phyloP scores from a whole-genome alignment of 1,284 basidiomycete species.

The Trichosporon faecale region DNA sequence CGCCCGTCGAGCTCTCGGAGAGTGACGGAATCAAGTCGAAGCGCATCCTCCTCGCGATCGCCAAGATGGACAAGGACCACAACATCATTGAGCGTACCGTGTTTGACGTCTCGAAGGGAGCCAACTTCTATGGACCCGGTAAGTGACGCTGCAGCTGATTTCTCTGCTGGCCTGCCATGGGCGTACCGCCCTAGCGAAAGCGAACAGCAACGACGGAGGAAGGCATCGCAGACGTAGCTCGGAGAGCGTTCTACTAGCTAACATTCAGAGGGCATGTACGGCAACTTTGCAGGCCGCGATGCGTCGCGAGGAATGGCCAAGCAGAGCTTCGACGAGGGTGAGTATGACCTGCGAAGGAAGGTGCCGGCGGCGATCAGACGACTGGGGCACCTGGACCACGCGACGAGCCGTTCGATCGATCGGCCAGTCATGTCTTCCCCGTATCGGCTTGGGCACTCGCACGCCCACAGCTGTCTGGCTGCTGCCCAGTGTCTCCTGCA shows the following conservation, averaged over 20 bases:
- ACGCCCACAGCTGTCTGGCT: too few relatives aligned
- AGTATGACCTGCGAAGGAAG: conserved; percentile 35
- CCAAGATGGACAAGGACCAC: conserved; percentile 55
- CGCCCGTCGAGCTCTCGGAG: conserved; percentile 65
- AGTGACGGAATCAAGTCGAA: conserved; percentile 65
- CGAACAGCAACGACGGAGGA: too few relatives aligned
- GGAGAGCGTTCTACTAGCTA: too few relatives aligned
- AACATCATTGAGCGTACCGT: conserved; percentile 65
- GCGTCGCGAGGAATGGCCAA: conserved; percentile 95
- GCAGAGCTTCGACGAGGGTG: conserved; percentile 86
- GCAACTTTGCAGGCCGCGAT: conserved; percentile 92
- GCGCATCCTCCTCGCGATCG: conserved; percentile 80
- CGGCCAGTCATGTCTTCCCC: too few relatives aligned
- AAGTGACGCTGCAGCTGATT: conserved; percentile 48
- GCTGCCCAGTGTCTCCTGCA: background rate
- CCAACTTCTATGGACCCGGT: conserved; percentile 91
- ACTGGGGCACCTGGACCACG: too few relatives aligned
- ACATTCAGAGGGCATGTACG: conserved; percentile 79
- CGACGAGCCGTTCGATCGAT: too few relatives aligned
- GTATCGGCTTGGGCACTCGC: background rate
- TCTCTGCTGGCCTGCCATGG: too few relatives aligned
- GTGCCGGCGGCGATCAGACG: background rate
- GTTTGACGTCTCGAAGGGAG: conserved; percentile 84
- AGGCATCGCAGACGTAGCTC: too few relatives aligned
- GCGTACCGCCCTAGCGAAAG: too few relatives aligned